Evolutionary conservation across 129 eudicot genomes (phyloP).

Genomic region (Escallonia rubra): DNA sequence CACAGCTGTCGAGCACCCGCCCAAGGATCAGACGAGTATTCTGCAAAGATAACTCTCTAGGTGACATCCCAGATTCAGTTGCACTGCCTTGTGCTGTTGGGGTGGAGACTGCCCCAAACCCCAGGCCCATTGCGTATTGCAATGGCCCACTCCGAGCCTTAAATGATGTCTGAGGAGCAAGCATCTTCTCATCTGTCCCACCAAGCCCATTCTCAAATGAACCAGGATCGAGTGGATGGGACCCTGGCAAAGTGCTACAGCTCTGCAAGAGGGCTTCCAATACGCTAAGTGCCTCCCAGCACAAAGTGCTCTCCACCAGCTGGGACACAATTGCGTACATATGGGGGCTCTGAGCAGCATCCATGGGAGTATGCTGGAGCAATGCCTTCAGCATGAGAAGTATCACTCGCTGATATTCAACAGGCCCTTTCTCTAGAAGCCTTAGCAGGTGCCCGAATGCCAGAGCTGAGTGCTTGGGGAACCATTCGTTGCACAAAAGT

Average conservation of each 20-base stretch:
- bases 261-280: slow-evolving; percentile 97
- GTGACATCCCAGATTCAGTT: slow-evolving; percentile 61
- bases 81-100: slow-evolving; percentile 32
- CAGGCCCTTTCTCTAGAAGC: slow-evolving; percentile 88
- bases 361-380: slow-evolving; percentile 94
- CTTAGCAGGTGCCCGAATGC: slow-evolving; percentile 90
- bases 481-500: slow-evolving; percentile 86
- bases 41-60: slow-evolving; percentile 79
- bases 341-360: slow-evolving; percentile 97
- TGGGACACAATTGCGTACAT: slow-evolving; percentile 98
- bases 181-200: slow-evolving; percentile 70
- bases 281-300: slow-evolving; percentile 98
- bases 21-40: slow-evolving; percentile 89
- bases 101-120: slow-evolving; percentile 49
- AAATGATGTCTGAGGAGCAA: slow-evolving; percentile 82
- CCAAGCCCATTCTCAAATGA: slow-evolving; percentile 59
- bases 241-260: slow-evolving; percentile 79
- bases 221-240: slow-evolving; percentile 56
- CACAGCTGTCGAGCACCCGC: slow-evolving; percentile 85
- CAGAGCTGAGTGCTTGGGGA: slow-evolving; percentile 84
- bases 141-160: slow-evolving; percentile 95
- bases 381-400: slow-evolving; percentile 85
- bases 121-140: slow-evolving; percentile 71
- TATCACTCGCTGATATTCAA: slow-evolving; percentile 85
- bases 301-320: slow-evolving; percentile 89